Evolutionary conservation across 208 protist species (phyloP).

Genomic region (Leishmania gerbilli): DNA sequence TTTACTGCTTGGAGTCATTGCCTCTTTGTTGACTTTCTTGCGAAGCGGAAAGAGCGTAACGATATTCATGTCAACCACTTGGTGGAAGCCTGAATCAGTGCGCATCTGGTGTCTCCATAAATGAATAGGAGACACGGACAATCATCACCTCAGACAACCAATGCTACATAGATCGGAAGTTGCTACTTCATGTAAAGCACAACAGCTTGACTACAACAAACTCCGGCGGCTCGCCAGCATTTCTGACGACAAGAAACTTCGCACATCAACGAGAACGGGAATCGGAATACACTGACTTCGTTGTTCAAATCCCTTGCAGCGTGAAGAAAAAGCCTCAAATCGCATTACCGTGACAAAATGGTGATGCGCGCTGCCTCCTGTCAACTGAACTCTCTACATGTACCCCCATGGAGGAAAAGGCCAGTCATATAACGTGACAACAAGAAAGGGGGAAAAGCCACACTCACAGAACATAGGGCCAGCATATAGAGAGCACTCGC

Average conservation of each 20-base stretch:
- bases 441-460: not conserved
- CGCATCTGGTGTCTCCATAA: not conserved
- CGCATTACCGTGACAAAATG: not conserved
- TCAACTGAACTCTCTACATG: not conserved
- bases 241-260: not conserved
- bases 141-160: not conserved
- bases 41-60: not conserved
- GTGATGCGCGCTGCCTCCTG: not conserved
- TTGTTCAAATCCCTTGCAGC: not conserved
- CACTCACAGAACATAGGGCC: constrained; percentile 1
- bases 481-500: not conserved
- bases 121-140: not conserved
- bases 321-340: not conserved
- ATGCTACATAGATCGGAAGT: not conserved
- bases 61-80: too few species aligned
- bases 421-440: not conserved
- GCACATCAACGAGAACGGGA: not conserved
- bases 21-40: too few species aligned
- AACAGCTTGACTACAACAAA: not conserved
- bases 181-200: not conserved
- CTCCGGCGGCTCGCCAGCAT: not conserved
- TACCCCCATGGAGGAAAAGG: not conserved
- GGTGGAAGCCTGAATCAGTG: not conserved
- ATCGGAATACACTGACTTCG: not conserved
- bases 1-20: not conserved